A percentile compares a stretch with the other conserved stretches of the same genome.
Conservation (phyloP, 352 stramenopile genomes). For the Pythium myriotylum region DNA sequence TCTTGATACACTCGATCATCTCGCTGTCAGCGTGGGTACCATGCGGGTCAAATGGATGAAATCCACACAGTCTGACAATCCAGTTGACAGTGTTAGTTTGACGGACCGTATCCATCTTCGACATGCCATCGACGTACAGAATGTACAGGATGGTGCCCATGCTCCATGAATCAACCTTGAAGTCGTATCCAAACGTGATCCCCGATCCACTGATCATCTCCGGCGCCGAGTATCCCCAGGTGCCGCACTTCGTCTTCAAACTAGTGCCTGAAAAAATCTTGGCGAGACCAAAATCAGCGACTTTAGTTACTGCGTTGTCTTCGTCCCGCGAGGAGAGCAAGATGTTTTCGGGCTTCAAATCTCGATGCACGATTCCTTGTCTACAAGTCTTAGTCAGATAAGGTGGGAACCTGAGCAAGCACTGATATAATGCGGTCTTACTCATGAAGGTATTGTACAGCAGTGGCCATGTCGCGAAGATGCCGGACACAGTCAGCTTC, state of each 20-base stretch:
- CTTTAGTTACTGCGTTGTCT: slow-evolving; percentile 62
- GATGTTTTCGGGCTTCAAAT: slow-evolving; percentile 88
- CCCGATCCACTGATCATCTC: slow-evolving; percentile 86
- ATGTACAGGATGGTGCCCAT: slow-evolving; percentile 89
- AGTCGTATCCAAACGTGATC: slow-evolving; percentile 74
- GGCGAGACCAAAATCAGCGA: slow-evolving; percentile 87
- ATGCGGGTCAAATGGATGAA: slow-evolving; percentile 82
- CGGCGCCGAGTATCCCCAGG: slow-evolving; percentile 78
- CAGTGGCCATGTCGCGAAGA: slow-evolving; percentile 63
- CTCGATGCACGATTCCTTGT: slow-evolving; percentile 78
- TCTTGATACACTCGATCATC: slow-evolving; percentile 84
- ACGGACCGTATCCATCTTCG: not conserved
- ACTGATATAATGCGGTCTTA: slow-evolving; percentile 27
- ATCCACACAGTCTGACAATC: slow-evolving; percentile 64
- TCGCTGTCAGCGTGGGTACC: slow-evolving; percentile 77
- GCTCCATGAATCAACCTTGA: slow-evolving; percentile 88
- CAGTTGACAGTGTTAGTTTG: not conserved
- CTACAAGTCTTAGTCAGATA: slow-evolving; percentile 22
- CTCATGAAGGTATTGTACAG: slow-evolving; percentile 76
- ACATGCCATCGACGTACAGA: slow-evolving; percentile 37
- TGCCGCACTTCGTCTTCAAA: slow-evolving; percentile 83
- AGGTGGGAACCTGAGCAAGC: not conserved
- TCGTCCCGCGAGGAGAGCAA: slow-evolving; percentile 70
- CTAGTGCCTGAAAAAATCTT: slow-evolving; percentile 73
- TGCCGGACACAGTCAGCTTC: slow-evolving; percentile 82